Evolutionary conservation across 2,329 filamentous ascomycete species (phyloP), one percentile per base, ranked within the genome.

Genomic region (Aureobasidium sp.): DNA sequence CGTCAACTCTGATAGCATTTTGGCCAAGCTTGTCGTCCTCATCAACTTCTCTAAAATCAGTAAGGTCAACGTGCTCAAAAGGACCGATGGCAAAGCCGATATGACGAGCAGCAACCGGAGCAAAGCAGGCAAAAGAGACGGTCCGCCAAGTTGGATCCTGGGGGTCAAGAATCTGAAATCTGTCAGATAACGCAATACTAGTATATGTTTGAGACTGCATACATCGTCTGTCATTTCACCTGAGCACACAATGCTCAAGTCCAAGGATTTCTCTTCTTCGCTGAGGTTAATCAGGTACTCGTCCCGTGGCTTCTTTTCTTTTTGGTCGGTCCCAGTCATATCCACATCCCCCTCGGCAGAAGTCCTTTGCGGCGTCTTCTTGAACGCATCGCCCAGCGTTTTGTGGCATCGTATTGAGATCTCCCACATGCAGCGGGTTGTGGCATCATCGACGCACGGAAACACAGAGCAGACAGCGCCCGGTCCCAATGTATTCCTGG

Each of bases 61-160:
- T 88, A 5, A 99, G 79, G 70, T 97, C 90, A 59, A 97, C 87
- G 67, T 93, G 88, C 73, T 97, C 91, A 71, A 99, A 99, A 0
- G 95, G 94, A 0, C 95, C 94, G 61, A 97, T 84, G 2, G 91
- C 90, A 73, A 99, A 96, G 5, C 92, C 93, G 65, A 99, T 86
- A 71, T 97, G 93, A 64, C 92, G 89, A 1, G 93, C 88, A 1
- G 91, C 86, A 9, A 94, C 85, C 55, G 88, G 85, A 64, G 86
- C 85, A 63, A 83, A 82, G 54, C 89, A 87, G 61, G 86, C 85
- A 71, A 97, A 99, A 0, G 88, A 90, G 71, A 94, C 89, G 2
- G 90, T 91, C 75, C 96, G 97, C 71, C 91, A 91, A 29, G 84
- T 85, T 59, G 89, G 81, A 67, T 97, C 89, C 30, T 83, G 82